These are phyloP conservation scores for Candida khao-thaluensis DNA, from an alignment of 805 yeast genomes.

Conservation along the genomic window DNA sequence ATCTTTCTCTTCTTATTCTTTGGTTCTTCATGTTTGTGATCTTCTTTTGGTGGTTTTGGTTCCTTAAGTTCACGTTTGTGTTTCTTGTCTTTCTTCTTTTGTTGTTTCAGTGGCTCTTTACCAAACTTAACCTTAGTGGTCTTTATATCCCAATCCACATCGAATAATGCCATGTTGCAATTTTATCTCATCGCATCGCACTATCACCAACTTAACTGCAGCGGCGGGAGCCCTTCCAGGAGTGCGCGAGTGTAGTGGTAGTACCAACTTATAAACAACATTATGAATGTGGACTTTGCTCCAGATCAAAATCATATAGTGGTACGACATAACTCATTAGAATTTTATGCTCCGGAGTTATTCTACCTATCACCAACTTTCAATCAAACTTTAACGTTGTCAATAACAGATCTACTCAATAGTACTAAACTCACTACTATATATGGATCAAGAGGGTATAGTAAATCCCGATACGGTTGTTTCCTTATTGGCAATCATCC, in stretches of 20 bases:
- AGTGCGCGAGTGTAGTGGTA: no score
- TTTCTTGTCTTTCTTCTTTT: conserved; percentile 22
- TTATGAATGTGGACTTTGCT: conserved; percentile 27
- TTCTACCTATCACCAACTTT: conserved; percentile 33
- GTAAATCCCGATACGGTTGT: background rate
- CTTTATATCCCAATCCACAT: conserved; percentile 76
- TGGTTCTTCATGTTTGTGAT: conserved; percentile 8
- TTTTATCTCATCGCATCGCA: conserved; percentile 9
- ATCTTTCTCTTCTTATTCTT: conserved; percentile 12
- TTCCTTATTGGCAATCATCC: conserved; percentile 37
- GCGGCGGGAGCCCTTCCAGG: no score
- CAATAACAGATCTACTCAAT: conserved; percentile 24
- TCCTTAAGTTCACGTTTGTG: conserved; percentile 14
- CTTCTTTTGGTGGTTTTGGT: background rate
- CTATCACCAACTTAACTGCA: no score
- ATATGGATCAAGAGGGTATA: conserved; percentile 20
- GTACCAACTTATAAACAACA: background rate
- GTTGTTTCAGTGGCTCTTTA: conserved; percentile 27
- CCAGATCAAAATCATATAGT: conserved; percentile 37
- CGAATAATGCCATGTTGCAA: conserved; percentile 62
- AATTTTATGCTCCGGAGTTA: conserved; percentile 34
- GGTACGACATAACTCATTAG: conserved; percentile 21
- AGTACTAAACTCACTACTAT: conserved; percentile 12
- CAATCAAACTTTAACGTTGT: conserved; percentile 22
- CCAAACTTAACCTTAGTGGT: conserved; percentile 50